Evolutionary conservation across 192 early-diverging fungal species (phyloP).

Genomic region (Rhizophagus prolifer): DNA sequence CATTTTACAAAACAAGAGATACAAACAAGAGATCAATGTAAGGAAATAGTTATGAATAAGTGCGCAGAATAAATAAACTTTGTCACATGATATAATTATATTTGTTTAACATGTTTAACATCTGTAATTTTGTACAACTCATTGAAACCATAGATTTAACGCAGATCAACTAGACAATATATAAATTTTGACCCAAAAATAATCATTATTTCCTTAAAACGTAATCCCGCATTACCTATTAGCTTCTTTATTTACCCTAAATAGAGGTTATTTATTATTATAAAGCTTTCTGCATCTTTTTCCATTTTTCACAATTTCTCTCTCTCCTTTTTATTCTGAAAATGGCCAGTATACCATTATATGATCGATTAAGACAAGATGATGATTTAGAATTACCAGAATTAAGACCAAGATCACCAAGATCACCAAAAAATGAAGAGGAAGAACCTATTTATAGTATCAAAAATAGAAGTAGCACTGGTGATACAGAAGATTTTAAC

Average conservation of each 20-base stretch:
- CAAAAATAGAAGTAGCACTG: not conserved
- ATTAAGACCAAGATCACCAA: not conserved
- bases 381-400: slow-evolving; percentile 1
- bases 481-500: not conserved
- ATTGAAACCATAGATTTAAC: too few species aligned
- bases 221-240: too few species aligned
- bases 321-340: not conserved
- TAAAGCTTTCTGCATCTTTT: not conserved
- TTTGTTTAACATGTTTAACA: too few species aligned
- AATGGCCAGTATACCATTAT: not conserved
- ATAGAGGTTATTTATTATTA: not conserved
- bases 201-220: too few species aligned
- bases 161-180: too few species aligned
- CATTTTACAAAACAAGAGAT: not conserved
- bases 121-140: too few species aligned
- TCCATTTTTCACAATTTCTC: not conserved
- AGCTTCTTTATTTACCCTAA: too few species aligned
- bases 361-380: not conserved
- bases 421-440: not conserved
- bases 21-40: not conserved
- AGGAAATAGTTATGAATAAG: too few species aligned
- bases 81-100: not conserved
- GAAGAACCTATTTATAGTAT: not conserved
- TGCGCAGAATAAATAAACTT: not conserved
- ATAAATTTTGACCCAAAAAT: too few species aligned